These are phyloP conservation scores for Medicago arabica DNA, from an alignment of 306 rosid genomes.

Conservation along the genomic window DNA sequence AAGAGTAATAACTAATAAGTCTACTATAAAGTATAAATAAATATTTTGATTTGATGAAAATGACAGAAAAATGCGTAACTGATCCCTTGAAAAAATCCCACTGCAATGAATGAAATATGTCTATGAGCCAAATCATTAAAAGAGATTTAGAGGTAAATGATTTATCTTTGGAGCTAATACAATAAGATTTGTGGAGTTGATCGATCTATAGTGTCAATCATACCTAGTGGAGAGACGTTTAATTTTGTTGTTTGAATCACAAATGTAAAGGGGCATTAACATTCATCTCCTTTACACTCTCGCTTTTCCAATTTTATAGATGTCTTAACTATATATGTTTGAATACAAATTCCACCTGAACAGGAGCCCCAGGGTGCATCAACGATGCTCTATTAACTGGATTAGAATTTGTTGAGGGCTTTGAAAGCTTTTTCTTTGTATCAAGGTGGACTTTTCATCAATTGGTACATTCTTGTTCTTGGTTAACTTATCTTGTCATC, in stretches of 20 bases:
- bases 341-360: constrained; percentile 36
- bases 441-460: constrained; percentile 97
- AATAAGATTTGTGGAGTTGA: neutral
- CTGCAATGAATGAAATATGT: neutral
- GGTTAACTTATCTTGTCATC: constrained; percentile 37
- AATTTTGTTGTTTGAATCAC: constrained; percentile 17
- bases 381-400: constrained; percentile 92
- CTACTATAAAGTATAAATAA: neutral
- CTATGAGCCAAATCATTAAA: neutral
- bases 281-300: constrained; percentile 25
- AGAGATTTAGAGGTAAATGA: neutral
- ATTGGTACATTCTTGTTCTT: constrained; percentile 67
- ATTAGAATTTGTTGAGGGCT: constrained; percentile 86
- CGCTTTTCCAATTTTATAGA: neutral
- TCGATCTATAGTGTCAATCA: neutral
- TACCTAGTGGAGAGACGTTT: neutral
- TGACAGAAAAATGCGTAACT: constrained; percentile 17
- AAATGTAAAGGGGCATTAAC: constrained; percentile 10
- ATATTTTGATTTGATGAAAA: constrained; percentile 30
- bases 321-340: neutral
- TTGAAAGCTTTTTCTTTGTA: constrained; percentile 78
- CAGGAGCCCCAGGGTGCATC: constrained; percentile 98
- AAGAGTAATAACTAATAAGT: constrained; percentile 1
- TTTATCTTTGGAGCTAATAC: neutral
- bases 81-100: constrained; percentile 19